These are phyloP conservation scores for Tylopilus sp. DNA, from an alignment of 768 basidiomycete species.

Conservation along the genomic window DNA sequence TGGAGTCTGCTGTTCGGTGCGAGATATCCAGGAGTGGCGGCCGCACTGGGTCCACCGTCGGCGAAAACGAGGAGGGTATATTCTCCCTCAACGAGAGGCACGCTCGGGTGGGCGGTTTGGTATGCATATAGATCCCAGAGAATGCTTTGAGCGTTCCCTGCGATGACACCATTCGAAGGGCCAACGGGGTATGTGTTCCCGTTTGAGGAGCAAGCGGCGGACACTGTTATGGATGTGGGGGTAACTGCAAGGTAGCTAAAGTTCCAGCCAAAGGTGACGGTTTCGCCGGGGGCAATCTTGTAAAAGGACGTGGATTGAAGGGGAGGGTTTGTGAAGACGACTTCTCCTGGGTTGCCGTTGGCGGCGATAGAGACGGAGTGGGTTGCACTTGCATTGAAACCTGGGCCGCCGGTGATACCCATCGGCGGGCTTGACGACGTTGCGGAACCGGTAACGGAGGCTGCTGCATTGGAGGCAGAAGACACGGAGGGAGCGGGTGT, in stretches of 20 bases:
- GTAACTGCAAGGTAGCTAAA: constrained; percentile 52
- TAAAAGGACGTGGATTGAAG: constrained; percentile 58
- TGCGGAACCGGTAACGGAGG: background rate
- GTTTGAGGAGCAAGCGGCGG: constrained; percentile 62
- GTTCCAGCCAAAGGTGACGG: constrained; percentile 74
- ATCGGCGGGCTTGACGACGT: background rate
- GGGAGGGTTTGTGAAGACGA: constrained; percentile 57
- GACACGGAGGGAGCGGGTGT: constrained; percentile 1
- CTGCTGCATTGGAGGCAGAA: constrained; percentile 1
- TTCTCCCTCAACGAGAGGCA: constrained; percentile 57
- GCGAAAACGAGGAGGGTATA: constrained; percentile 61
- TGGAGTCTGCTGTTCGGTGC: constrained; percentile 48
- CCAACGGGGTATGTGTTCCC: constrained; percentile 68
- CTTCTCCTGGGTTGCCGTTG: constrained; percentile 40
- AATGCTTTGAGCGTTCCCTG: constrained; percentile 47
- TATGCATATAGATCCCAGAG: constrained; percentile 63
- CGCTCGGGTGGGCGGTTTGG: constrained; percentile 43
- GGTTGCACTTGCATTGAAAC: constrained; percentile 22
- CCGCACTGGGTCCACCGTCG: constrained; percentile 49
- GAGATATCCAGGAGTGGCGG: constrained; percentile 48
- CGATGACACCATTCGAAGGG: constrained; percentile 49
- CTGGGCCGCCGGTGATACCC: constrained; percentile 28
- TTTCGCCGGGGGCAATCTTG: constrained; percentile 56
- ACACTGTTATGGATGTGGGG: constrained; percentile 56
- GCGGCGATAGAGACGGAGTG: constrained; percentile 24